A percentile compares a stretch with the other conserved stretches of the same genome.
These are phyloP conservation scores for Calonectria ilicicola DNA, from an alignment of 2,329 filamentous ascomycete genomes.

Conservation along the genomic window DNA sequence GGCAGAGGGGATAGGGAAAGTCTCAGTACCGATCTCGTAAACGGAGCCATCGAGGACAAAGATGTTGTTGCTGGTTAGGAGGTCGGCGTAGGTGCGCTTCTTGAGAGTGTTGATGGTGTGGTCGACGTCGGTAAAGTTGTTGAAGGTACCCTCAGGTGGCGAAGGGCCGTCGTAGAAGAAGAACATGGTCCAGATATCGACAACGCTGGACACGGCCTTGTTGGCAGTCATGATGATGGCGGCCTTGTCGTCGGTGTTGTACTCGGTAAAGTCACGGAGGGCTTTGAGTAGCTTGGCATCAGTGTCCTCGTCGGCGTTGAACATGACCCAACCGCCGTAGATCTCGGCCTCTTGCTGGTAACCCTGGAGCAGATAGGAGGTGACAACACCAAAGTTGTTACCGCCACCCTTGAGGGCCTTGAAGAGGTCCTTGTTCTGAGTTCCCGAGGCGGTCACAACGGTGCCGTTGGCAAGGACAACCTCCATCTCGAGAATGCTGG, in stretches of 20 bases:
- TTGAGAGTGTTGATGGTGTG: slow-evolving; percentile 59
- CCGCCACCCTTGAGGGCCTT: slow-evolving; percentile 66
- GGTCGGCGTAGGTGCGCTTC: slow-evolving; percentile 61
- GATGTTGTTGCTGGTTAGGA: slow-evolving; percentile 43
- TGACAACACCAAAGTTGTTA: slow-evolving; percentile 67
- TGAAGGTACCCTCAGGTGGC: slow-evolving; percentile 65
- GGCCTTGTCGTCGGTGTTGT: slow-evolving; percentile 70
- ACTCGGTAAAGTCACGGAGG: slow-evolving; percentile 66
- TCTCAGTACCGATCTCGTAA: slow-evolving; percentile 54
- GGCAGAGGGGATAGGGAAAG: slow-evolving; percentile 47
- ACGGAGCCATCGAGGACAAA: slow-evolving; percentile 35
- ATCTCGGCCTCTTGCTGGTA: slow-evolving; percentile 52
- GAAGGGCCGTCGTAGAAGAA: slow-evolving; percentile 71
- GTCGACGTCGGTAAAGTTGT: slow-evolving; percentile 56
- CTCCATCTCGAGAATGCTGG: slow-evolving; percentile 61
- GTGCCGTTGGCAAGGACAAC: slow-evolving; percentile 64
- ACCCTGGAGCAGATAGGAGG: slow-evolving; percentile 56
- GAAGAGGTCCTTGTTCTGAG: slow-evolving; percentile 61
- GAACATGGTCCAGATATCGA: slow-evolving; percentile 69
- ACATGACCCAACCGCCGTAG: slow-evolving; percentile 58
- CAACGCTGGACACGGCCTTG: slow-evolving; percentile 47
- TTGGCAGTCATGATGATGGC: slow-evolving; percentile 69
- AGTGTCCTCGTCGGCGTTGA: slow-evolving; percentile 46
- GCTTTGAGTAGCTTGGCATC: slow-evolving; percentile 56
- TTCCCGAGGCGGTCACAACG: slow-evolving; percentile 58